Evolutionary conservation across 192 early-diverging fungal genomes (phyloP).

Genomic region (Jimgerdemannia lactiflua): DNA sequence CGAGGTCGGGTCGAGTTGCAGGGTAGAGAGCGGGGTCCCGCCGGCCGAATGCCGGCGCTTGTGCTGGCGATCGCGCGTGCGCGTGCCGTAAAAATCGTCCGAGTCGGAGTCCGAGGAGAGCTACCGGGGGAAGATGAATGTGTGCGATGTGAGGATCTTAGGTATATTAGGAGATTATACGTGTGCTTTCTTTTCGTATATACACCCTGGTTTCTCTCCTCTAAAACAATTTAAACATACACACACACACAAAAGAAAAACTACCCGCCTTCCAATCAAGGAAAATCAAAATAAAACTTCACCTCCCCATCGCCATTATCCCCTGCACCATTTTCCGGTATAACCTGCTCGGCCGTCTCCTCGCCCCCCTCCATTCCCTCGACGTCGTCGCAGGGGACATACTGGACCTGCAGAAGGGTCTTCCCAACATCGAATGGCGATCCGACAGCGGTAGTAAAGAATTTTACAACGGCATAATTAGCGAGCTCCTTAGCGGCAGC

Average conservation of each 20-base stretch:
- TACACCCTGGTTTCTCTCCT: no score
- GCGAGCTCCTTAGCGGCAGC: conserved; percentile 53
- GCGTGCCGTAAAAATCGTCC: conserved; percentile 22
- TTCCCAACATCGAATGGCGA: conserved; percentile 65
- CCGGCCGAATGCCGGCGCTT: conserved; percentile 17
- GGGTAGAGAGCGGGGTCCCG: conserved; percentile 16
- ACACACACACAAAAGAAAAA: background rate
- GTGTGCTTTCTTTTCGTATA: no score
- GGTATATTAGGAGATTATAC: no score
- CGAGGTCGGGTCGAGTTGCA: conserved; percentile 36
- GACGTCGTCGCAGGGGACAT: conserved; percentile 41
- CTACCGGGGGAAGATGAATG: background rate
- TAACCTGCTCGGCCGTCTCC: background rate
- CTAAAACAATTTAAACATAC: background rate
- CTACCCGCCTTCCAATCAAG: no score
- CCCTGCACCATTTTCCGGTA: background rate
- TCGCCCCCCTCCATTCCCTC: conserved; percentile 7
- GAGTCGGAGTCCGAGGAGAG: conserved; percentile 16
- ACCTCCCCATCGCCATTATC: background rate
- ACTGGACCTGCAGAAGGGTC: conserved; percentile 76
- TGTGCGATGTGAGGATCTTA: background rate
- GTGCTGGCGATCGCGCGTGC: conserved; percentile 1
- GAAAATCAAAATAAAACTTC: no score
- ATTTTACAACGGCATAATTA: conserved; percentile 62
- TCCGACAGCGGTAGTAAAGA: conserved; percentile 52